Percentiles rank a stretch among this genome's conserved stretches.
phyloP scores from a whole-genome alignment of 2,329 filamentous ascomycete genomes.

The Teratosphaeriaceae sp. region DNA sequence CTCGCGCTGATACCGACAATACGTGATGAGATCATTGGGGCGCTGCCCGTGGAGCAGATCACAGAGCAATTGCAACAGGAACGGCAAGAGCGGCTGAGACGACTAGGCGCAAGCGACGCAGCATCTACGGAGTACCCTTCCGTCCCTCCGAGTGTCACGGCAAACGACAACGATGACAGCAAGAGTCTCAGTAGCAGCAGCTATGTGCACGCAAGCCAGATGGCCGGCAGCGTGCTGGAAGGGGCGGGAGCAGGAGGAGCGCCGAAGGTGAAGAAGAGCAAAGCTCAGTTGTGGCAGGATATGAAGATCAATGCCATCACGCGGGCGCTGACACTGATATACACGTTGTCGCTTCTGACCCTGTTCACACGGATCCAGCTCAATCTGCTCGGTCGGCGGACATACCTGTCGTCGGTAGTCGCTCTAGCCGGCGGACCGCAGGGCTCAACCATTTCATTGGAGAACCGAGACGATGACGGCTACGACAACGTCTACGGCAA shows the following conservation, averaged over 20 bases:
- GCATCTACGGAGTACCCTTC: slow-evolving; percentile 52
- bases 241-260: too few relatives aligned
- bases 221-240: slow-evolving; percentile 46
- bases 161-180: slow-evolving; percentile 79
- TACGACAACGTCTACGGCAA: slow-evolving; percentile 76
- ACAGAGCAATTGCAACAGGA: slow-evolving; percentile 92
- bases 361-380: slow-evolving; percentile 93
- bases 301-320: slow-evolving; percentile 94
- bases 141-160: slow-evolving; percentile 58
- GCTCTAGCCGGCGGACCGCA: slow-evolving; percentile 65
- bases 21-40: slow-evolving; percentile 79
- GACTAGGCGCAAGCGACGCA: slow-evolving; percentile 46
- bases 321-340: slow-evolving; percentile 82
- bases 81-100: slow-evolving; percentile 62
- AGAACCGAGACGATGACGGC: slow-evolving; percentile 89
- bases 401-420: slow-evolving; percentile 92
- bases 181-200: slow-evolving; percentile 73
- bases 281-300: slow-evolving; percentile 94
- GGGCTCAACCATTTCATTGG: slow-evolving; percentile 72
- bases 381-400: slow-evolving; percentile 90
- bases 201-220: slow-evolving; percentile 76
- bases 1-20: slow-evolving; percentile 91
- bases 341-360: slow-evolving; percentile 81
- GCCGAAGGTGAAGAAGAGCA: slow-evolving; percentile 63
- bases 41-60: slow-evolving; percentile 85